These are phyloP conservation scores for Lepidium didymum DNA, from an alignment of 345 rosid genomes.

Conservation along the genomic window DNA sequence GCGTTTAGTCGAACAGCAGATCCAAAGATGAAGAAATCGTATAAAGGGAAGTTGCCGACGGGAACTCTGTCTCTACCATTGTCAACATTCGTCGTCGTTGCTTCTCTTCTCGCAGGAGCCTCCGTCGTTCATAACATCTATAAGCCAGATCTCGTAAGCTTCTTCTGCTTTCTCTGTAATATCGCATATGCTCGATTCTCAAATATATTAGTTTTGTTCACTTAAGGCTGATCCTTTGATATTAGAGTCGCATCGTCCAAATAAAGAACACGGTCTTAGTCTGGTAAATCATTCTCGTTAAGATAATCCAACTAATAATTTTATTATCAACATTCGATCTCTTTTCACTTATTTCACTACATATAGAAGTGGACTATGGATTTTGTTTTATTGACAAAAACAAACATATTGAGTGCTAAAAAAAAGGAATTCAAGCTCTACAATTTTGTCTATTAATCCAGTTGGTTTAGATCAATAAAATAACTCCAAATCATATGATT, in stretches of 20 bases:
- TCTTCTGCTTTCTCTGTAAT: not conserved
- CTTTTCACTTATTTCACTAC: too few species aligned
- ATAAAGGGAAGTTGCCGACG: conserved; percentile 41
- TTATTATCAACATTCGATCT: too few species aligned
- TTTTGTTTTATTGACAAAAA: too few species aligned
- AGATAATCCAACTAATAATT: too few species aligned
- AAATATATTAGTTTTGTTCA: not conserved
- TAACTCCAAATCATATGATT: not conserved
- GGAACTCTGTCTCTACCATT: conserved; percentile 63
- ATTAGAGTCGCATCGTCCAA: too few species aligned
- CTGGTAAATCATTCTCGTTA: too few species aligned
- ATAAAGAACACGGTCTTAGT: too few species aligned
- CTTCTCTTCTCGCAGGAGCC: conserved; percentile 63
- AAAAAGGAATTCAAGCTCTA: too few species aligned
- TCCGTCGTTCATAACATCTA: conserved; percentile 63
- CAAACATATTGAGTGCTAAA: too few species aligned
- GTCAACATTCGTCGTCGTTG: conserved; percentile 50
- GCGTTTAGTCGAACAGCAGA: too few species aligned
- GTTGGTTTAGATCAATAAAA: not conserved
- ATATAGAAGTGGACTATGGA: too few species aligned
- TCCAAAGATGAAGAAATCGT: conserved; percentile 17
- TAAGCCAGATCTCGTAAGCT: conserved; percentile 53
- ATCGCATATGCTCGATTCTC: not conserved
- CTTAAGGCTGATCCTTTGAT: too few species aligned
- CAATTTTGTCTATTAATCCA: not conserved